Percentiles rank a stretch among this genome's conserved stretches.
Conservation (phyloP, 768 basidiomycete species). For the Boletus rubroflammeus region DNA sequence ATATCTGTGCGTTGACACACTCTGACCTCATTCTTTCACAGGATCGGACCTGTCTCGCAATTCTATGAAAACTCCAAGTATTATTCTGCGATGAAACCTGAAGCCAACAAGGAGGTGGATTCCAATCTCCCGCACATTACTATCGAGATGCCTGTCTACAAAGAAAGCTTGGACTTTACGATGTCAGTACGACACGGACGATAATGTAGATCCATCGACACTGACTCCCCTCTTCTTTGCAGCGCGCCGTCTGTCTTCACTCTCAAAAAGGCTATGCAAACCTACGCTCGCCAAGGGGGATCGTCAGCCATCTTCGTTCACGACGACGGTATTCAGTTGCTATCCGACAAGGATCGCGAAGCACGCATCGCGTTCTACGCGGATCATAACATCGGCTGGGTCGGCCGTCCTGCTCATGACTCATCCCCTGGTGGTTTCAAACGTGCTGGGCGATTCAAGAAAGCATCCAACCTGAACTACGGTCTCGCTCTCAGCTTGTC, state of each 20-base stretch:
- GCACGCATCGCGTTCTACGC: conserved; percentile 52
- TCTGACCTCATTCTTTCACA: conserved; percentile 23
- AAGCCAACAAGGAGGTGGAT: conserved; percentile 60
- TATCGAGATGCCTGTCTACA: conserved; percentile 85
- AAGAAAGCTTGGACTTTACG: conserved; percentile 76
- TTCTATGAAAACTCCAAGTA: conserved; percentile 82
- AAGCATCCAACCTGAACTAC: conserved; percentile 90
- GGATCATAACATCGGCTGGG: conserved; percentile 56
- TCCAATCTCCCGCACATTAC: conserved; percentile 68
- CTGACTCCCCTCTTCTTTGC: neutral
- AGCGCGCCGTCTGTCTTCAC: conserved; percentile 70
- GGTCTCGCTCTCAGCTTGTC: conserved; percentile 46
- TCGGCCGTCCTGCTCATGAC: conserved; percentile 51
- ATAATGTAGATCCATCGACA: neutral
- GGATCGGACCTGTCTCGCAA: conserved; percentile 80
- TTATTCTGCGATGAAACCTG: conserved; percentile 69
- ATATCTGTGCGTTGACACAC: neutral
- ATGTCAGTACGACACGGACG: conserved; percentile 51
- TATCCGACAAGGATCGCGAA: conserved; percentile 45
- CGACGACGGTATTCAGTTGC: conserved; percentile 57
- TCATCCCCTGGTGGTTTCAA: conserved; percentile 25
- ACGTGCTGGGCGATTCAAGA: conserved; percentile 85
- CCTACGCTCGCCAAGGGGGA: conserved; percentile 63
- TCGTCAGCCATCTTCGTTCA: conserved; percentile 55
- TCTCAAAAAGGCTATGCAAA: conserved; percentile 59